Base-by-base conservation (phyloP, 1,139 yeast species). In the Citeromyces siamensis region DNA sequence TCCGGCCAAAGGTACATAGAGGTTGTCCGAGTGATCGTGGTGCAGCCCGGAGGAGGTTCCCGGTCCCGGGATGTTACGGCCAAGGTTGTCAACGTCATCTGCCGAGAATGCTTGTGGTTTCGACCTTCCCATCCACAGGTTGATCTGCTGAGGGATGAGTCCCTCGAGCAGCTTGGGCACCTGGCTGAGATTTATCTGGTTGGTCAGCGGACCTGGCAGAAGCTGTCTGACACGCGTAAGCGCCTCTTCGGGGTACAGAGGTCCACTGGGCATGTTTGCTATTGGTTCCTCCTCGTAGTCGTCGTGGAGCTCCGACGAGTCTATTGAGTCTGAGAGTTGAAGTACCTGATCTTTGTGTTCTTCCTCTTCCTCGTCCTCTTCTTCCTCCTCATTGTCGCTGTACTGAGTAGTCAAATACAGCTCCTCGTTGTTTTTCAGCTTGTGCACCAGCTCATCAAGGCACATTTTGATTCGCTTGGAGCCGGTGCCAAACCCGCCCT, bases 21-120 rank as follows among this genome's bases (percentile, higher is more conserved):
- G 56, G 47, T 80, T 80, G 49, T 79, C 86, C 1, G 88, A 82
- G 53, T 79, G 86, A 50, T 80, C 90, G 50, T 80, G 90, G 47
- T 80, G 90, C n/a, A 80, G 56, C 0, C 90, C 90, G 0, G 86
- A 75, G 0, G 85, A 76, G 0, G 75, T 62, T 1, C 80, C 81
- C 1, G 53, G 54, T 1, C 68, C 66, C 1, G 81, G 75, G 2
- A 75, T 52, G 17, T 57, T 58, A 43, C 69, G 67, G 1, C 80
- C 82, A 2, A 75, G 46, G 0, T 71, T 71, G 7, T 51, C 42
- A 1, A 42, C 34, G 2, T 46, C 42, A 6, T 56, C 51, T 13
- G 51, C 35, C 2, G 42, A 29, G 5, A 42, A 33, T 38, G 44
- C 41, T 9, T 46, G 43, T 4, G 38, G 39, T 18, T 50, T 42